Base-by-base conservation (phyloP, 2,329 filamentous ascomycete species). In the Sarocladiaceae sp. region DNA sequence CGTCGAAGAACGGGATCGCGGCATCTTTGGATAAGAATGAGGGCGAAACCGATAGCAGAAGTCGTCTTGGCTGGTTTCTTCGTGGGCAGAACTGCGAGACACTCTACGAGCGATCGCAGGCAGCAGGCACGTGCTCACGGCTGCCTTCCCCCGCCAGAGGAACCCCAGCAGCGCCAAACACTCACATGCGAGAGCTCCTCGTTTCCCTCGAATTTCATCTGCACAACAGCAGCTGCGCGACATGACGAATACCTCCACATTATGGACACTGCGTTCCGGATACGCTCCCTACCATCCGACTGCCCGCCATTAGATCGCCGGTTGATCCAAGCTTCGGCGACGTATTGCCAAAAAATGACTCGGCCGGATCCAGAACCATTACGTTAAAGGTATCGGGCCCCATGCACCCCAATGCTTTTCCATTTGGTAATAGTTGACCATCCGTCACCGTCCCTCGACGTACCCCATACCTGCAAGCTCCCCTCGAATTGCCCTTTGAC, bases 381-480 rank as follows among this genome's bases (percentile, higher is more conserved):
- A 73, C 70, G 69, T 73, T 67, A 72, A 55, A 67, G 53, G 37
- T 52, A 44, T 40, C 52, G 52, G 51, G 57, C 55, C 49, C 55
- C 57, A 60, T 58, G 59, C 56, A 52, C 50, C 48, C 19, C 37
- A 48, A 44, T 50, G 57, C 55, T 61, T 68, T 71, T 68, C 62
- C 58, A 69, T 72, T 68, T 70, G 64, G 67, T 73, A 72, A 72
- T 72, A 47, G 50, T 24, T 35, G 45, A 44, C 45, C 47, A 46
- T 41, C 20, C 34, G 26, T 13, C 15, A n/a, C 3, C 9, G 27
- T 4, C 42, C 6, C 20, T 21, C n/a, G 18, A 21, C 29, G 33
- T 44, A 44, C 29, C 21, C 29, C 31, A 26, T 44, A 41, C 37
- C 19, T 41, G 37, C 29, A 12, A 6, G 9, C 13, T 27, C 23